Percentiles rank a stretch among this genome's conserved stretches.
Conservation (phyloP, 2,329 filamentous ascomycete genomes). For the Cladosporium austrohemisphaericum region DNA sequence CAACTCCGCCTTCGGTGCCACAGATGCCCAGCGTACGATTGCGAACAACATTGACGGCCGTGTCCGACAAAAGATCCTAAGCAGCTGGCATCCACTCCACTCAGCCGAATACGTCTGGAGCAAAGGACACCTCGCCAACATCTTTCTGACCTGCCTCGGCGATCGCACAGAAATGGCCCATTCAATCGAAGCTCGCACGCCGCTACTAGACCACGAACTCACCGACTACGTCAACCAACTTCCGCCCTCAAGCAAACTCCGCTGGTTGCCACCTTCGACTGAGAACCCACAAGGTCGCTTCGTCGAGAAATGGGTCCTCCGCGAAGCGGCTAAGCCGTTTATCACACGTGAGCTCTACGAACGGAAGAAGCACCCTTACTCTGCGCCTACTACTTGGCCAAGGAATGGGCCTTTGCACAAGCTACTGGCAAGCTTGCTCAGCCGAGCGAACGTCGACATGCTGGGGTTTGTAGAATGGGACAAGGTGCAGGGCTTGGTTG, state of each 20-base stretch:
- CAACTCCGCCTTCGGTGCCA: conserved; percentile 24
- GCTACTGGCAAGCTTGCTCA: conserved; percentile 30
- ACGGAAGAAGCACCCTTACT: conserved; percentile 48
- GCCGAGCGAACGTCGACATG: conserved; percentile 27
- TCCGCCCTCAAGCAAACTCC: conserved; percentile 37
- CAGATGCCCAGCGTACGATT: conserved; percentile 33
- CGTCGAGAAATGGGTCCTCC: conserved; percentile 51
- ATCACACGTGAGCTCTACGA: conserved; percentile 52
- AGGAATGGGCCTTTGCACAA: conserved; percentile 43
- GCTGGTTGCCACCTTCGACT: conserved; percentile 22
- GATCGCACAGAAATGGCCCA: conserved; percentile 47
- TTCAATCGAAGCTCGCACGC: conserved; percentile 39
- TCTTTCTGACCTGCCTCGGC: conserved; percentile 42
- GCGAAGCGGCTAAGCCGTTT: conserved; percentile 49
- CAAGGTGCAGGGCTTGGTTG: conserved; percentile 34
- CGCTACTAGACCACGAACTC: conserved; percentile 40
- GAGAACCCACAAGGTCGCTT: conserved; percentile 24
- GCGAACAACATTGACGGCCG: conserved; percentile 33
- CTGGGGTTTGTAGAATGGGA: conserved; percentile 36
- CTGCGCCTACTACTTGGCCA: conserved; percentile 44
- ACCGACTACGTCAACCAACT: conserved; percentile 39
- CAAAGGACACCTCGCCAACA: conserved; percentile 37
- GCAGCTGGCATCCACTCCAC: conserved; percentile 42
- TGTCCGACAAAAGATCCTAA: conserved; percentile 28
- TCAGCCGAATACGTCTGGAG: conserved; percentile 38